Base-by-base conservation (phyloP, 192 early-diverging fungal species). In the Linnemannia zychae region DNA sequence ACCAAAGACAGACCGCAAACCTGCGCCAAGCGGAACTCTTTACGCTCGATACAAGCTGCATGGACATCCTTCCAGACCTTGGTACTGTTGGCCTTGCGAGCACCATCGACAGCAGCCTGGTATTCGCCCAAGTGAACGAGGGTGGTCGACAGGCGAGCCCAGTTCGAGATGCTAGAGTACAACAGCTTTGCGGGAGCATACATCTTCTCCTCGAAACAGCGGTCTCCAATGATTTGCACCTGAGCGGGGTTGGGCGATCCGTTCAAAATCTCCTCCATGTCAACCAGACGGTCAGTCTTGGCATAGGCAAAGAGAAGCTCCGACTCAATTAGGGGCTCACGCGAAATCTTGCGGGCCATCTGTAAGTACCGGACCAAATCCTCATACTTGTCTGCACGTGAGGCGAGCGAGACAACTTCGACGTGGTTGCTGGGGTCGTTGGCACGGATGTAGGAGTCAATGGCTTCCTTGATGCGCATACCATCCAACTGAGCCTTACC, bases 31-130 rank as follows among this genome's bases (percentile, higher is more conserved):
- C 97, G 92, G 93, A 99, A 99, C 91, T 99, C 98, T 31, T 93
- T 91, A 82, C 98, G 95, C 37, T 96, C 94, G 67, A 99, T 96
- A 89, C 98, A 99, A 13, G 98, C 98, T 20, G 95, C 93, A 81
- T 99, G 96, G 78, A 99, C 98, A 87, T 99, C 97, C 93, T 98
- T 99, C 99, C 99, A 99, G 65, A 99, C 99, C 88, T 96, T 97
- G 37, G 98, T 99, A 72, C 95, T 94, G 90, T 98, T 98, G 80
- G 99, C 99, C 89, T 99, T 99, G 82, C 99, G 94, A 13, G 98
- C 99, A 65, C 98, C 98, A 85, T 99, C 99, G 40, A 99, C 99
- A 15, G 99, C 98, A 49, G 92, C 93, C 88, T 97, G 96, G 89
- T 98, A 98, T 81, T 99, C 99, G 72, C 95, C 93, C 71, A 99